These are phyloP conservation scores for Mucor piriformis DNA, from an alignment of 371 early-diverging fungal species.

Conservation along the genomic window DNA sequence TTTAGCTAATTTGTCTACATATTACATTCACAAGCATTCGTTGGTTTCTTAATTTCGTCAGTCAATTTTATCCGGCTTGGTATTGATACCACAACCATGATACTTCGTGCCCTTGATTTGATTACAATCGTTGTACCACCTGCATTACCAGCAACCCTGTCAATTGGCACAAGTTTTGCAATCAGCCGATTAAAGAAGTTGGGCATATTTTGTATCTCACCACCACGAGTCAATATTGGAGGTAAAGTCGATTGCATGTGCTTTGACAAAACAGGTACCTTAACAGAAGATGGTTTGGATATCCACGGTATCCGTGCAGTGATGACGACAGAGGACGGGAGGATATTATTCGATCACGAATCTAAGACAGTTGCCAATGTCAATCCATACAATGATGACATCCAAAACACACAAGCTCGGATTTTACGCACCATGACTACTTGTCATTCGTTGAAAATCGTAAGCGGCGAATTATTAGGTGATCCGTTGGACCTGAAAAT, in stretches of 20 bases:
- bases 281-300: conserved; percentile 98
- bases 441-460: conserved; percentile 95
- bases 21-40: conserved; percentile 42
- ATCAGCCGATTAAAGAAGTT: conserved; percentile 79
- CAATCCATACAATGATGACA: conserved; percentile 18
- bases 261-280: conserved; percentile 99
- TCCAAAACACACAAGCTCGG: conserved; percentile 25
- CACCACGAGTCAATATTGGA: conserved; percentile 93
- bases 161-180: conserved; percentile 96
- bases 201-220: conserved; percentile 94
- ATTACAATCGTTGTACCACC: conserved; percentile 97
- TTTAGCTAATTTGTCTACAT: conserved; percentile 10
- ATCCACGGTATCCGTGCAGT: conserved; percentile 85
- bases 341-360: conserved; percentile 47
- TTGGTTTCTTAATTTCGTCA: conserved; percentile 86
- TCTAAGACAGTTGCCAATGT: conserved; percentile 28
- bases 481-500: conserved; percentile 99
- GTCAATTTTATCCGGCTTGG: conserved; percentile 85
- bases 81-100: conserved; percentile 68
- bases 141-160: conserved; percentile 96
- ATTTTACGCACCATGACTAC: conserved; percentile 86
- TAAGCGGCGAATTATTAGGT: conserved; percentile 91
- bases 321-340: conserved; percentile 18
- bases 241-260: conserved; percentile 96
- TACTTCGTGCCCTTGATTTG: conserved; percentile 89